Evolutionary conservation across 2,329 filamentous ascomycete genomes (phyloP).

Genomic region (Microcyclosporella mali): DNA sequence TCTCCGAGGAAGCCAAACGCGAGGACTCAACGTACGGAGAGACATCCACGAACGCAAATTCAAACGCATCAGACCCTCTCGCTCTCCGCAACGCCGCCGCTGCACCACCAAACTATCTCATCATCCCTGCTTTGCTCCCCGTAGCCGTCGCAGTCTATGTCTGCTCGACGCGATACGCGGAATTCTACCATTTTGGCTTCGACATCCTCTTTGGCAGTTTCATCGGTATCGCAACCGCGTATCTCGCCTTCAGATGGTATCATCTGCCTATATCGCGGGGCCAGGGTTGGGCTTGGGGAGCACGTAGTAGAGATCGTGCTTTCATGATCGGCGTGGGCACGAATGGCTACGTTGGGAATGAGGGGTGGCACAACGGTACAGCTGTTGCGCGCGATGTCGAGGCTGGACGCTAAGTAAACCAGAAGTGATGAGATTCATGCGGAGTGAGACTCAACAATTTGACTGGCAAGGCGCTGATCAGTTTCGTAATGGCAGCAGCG

Average conservation of each 20-base stretch:
- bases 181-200: slow-evolving; percentile 87
- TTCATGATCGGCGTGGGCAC: slow-evolving; percentile 70
- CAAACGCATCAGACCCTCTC: slow-evolving; percentile 5
- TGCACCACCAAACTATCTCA: slow-evolving; percentile 72
- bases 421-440: too few relatives aligned
- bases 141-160: slow-evolving; percentile 19
- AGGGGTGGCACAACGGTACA: slow-evolving; percentile 36
- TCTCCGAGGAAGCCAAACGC: too few relatives aligned
- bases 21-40: too few relatives aligned
- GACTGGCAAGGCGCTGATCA: too few relatives aligned
- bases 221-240: slow-evolving; percentile 65
- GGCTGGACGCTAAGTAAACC: neutral
- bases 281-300: slow-evolving; percentile 84
- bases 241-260: slow-evolving; percentile 77
- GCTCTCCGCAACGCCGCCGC: slow-evolving; percentile 60
- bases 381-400: slow-evolving; percentile 1
- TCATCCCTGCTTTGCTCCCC: slow-evolving; percentile 16
- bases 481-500: too few relatives aligned
- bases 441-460: too few relatives aligned
- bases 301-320: slow-evolving; percentile 57
- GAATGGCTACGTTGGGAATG: slow-evolving; percentile 42
- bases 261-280: slow-evolving; percentile 73
- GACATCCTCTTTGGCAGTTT: slow-evolving; percentile 81
- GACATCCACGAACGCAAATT: neutral
- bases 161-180: slow-evolving; percentile 74